These are phyloP conservation scores for Carex cristatella DNA, from an alignment of 176 grass and related monocot species.

Conservation along the genomic window DNA sequence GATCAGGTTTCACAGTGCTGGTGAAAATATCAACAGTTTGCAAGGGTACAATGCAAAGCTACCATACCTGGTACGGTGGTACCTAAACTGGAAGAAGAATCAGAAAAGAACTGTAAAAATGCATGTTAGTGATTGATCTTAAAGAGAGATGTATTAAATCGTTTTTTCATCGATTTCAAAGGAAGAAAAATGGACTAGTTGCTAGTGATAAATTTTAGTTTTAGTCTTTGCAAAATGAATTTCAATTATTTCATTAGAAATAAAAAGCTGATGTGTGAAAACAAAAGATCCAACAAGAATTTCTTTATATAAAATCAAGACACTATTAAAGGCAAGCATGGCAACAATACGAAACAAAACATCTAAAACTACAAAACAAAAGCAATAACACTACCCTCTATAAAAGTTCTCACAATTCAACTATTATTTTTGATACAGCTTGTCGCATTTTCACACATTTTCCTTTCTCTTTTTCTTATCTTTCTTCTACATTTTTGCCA, in stretches of 20 bases:
- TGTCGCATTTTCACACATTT: not conserved
- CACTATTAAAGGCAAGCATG: not conserved
- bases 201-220: too few species aligned
- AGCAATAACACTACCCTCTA: too few species aligned
- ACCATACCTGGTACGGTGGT: not conserved
- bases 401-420: not conserved
- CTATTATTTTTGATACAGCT: not conserved
- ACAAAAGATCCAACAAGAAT: not conserved
- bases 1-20: not conserved
- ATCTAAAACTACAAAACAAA: not conserved
- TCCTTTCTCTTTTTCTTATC: slow-evolving; percentile 23
- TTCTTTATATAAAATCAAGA: not conserved
- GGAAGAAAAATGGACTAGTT: too few species aligned
- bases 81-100: not conserved
- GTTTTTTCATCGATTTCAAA: too few species aligned
- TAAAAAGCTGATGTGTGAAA: not conserved
- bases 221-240: too few species aligned
- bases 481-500: slow-evolving; percentile 37
- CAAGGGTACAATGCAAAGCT: not conserved
- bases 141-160: not conserved
- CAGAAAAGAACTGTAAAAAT: not conserved
- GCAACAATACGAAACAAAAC: not conserved
- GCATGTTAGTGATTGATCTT: not conserved
- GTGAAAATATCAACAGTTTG: not conserved
- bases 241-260: not conserved